A percentile compares a stretch with the other conserved stretches of the same genome.
Conservation (phyloP, 176 grass and related monocot genomes). For the Poa pratensis region DNA sequence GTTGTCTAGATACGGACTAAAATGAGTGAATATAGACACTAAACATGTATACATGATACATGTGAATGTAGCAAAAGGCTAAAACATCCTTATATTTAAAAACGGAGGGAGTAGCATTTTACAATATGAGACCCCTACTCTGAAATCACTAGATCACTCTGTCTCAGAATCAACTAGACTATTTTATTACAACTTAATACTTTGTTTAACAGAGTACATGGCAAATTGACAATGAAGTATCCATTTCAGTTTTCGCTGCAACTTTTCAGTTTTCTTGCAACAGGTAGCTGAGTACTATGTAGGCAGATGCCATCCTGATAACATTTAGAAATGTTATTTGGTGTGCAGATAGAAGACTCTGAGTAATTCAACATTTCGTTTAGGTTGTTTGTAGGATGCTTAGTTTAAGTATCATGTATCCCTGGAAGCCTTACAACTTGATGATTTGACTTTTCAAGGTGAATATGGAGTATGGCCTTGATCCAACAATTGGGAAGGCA, state of each 20-base stretch:
- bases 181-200: neutral
- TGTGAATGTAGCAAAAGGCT: no score
- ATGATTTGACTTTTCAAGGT: constrained; percentile 57
- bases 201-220: neutral
- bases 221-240: neutral
- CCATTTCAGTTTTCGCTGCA: neutral
- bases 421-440: constrained; percentile 30
- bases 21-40: no score
- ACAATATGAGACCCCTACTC: neutral
- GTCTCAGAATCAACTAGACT: neutral
- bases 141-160: neutral
- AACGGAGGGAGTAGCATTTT: neutral
- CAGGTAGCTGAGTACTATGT: neutral
- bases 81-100: no score
- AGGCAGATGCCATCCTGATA: neutral
- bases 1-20: no score
- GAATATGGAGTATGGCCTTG: constrained; percentile 96
- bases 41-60: no score
- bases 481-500: constrained; percentile 82
- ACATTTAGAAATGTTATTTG: constrained; percentile 2
- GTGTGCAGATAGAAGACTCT: constrained; percentile 5
- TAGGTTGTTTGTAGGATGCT: constrained; percentile 20
- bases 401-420: constrained; percentile 25
- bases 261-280: neutral
- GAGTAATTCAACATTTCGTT: constrained; percentile 8